Evolutionary conservation across 2,329 filamentous ascomycete species (phyloP).

Genomic region (Myrmaecium sp.): DNA sequence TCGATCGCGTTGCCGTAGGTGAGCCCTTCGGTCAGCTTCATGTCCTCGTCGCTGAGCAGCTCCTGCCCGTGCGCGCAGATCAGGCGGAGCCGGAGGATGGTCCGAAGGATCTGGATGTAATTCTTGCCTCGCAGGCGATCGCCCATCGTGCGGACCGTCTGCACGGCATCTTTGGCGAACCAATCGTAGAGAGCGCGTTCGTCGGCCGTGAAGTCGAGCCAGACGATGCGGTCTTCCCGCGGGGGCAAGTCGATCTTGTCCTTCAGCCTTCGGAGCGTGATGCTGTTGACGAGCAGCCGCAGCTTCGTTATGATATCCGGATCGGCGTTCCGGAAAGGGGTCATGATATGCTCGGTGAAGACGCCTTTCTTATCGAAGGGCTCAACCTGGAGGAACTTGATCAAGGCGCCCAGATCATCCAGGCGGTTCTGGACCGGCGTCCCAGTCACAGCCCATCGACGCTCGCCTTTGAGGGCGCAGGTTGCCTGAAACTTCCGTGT

Average conservation of each 20-base stretch:
- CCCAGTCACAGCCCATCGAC: conserved; percentile 93
- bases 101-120: conserved; percentile 87
- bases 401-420: conserved; percentile 73
- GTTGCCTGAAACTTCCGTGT: conserved; percentile 75
- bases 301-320: conserved; percentile 70
- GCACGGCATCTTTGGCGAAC: conserved; percentile 66
- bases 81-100: conserved; percentile 73
- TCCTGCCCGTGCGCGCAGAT: conserved; percentile 93
- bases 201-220: conserved; percentile 56
- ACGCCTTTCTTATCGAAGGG: conserved; percentile 66
- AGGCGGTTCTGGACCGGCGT: conserved; percentile 90
- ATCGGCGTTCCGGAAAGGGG: conserved; percentile 75
- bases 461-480: conserved; percentile 58
- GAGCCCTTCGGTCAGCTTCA: conserved; percentile 63
- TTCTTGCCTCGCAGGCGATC: conserved; percentile 62
- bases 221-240: conserved; percentile 55
- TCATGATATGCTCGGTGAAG: conserved; percentile 66
- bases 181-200: conserved; percentile 69
- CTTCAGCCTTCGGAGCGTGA: conserved; percentile 81
- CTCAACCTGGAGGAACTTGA: conserved; percentile 68
- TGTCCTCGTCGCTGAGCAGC: conserved; percentile 67
- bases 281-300: conserved; percentile 79
- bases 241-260: conserved; percentile 64
- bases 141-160: conserved; percentile 61
- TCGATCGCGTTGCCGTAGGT: conserved; percentile 78